Evolutionary conservation across 2,329 filamentous ascomycete genomes (phyloP), one percentile per base, ranked within the genome.

Genomic region (Xylariales sp.): DNA sequence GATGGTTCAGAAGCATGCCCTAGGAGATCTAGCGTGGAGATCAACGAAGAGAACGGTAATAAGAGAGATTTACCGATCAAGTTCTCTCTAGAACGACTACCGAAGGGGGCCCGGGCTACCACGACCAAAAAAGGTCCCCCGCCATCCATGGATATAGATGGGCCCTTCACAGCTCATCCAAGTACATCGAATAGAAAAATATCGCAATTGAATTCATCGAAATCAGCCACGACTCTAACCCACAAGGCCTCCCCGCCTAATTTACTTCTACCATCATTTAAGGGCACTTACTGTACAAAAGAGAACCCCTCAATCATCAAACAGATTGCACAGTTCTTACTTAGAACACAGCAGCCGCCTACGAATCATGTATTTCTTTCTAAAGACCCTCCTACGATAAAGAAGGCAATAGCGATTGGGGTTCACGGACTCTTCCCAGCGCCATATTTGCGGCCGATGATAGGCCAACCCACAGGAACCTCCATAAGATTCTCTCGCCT

Each of bases 351-450:
- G 49, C 86, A 90, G 57, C 79, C 85, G 7, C 83, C 87, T 3
- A 85, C 85, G 16, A 90, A 87, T 57, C 92, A 97, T 77, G 89
- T 97, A 5, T 91, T 89, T 72, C 86, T 93, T 39, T 81, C 89
- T 6, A 89, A 89, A 52, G 88, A 92, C 7, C 84, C 88, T 0
- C 91, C 89, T 0, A 91, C 87, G 71, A 89, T 98, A 54, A 93
- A 89, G 75, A 96, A 91, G 72, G 96, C 96, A 12, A 85, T 99
- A 5, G 94, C 94, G 1, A 97, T 99, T 72, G 96, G 96, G 46
- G 89, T 99, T 0, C 96, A 99, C 78, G 96, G 96, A 0, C 91
- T 97, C 68, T 97, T 98, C 72, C 96, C 96, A 0, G 93, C 93
- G 0, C 89, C 91, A 0, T 88, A 97, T 49, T 85, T 99, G 43